A percentile compares a stretch with the other conserved stretches of the same genome.
These are phyloP conservation scores for Botrytis fragariae DNA, from an alignment of 2,329 filamentous ascomycete genomes.

Conservation along the genomic window DNA sequence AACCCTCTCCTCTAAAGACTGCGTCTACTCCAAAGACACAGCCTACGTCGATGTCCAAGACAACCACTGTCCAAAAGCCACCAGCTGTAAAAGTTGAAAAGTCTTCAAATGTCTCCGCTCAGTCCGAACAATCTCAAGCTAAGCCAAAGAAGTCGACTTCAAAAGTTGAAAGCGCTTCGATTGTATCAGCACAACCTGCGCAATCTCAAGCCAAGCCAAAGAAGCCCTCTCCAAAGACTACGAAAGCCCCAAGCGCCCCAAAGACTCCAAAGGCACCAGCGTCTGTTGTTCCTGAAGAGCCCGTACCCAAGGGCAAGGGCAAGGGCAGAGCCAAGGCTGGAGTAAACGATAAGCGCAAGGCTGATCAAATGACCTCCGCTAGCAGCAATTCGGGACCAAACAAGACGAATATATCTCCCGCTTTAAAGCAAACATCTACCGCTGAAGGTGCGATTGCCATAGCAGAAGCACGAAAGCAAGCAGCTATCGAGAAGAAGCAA, in stretches of 20 bases:
- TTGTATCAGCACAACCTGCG: not conserved
- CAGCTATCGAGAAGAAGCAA: conserved; percentile 17
- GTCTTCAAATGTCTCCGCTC: not conserved
- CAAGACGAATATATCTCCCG: conserved; percentile 18
- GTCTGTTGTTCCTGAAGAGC: not conserved
- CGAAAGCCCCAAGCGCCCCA: not conserved
- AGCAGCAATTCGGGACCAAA: not conserved
- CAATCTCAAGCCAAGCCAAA: not conserved
- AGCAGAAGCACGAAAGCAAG: conserved; percentile 17
- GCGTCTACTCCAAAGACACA: not conserved
- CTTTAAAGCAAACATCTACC: conserved; percentile 8
- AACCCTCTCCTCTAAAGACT: not conserved
- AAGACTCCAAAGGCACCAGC: not conserved
- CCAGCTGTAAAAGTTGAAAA: not conserved
- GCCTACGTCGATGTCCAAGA: not conserved
- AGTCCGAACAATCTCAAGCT: not conserved
- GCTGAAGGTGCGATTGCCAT: conserved; percentile 9
- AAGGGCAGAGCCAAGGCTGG: conserved; percentile 5
- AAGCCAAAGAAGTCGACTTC: not conserved
- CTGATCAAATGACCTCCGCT: conserved; percentile 7
- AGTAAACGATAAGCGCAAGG: conserved; percentile 15
- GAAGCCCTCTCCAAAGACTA: conserved; percentile 7
- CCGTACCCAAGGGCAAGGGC: not conserved
- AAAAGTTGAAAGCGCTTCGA: not conserved
- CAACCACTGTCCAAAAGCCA: not conserved